Evolutionary conservation across 75 land plant genomes (phyloP).

Genomic region (Selaginella tamariscina): DNA sequence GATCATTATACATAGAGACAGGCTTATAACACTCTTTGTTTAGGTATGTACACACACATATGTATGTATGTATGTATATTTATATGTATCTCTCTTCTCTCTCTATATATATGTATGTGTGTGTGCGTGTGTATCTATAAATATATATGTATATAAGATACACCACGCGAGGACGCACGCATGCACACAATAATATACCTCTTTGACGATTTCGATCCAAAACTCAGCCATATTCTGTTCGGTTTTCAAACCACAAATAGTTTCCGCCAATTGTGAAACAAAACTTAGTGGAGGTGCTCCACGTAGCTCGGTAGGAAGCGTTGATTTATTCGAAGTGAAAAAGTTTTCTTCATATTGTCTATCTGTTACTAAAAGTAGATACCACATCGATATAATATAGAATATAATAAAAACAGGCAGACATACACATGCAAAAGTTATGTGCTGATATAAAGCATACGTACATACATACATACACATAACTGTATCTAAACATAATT

Average conservation of each 20-base stretch:
- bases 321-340: constrained; percentile 11
- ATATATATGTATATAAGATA: not conserved
- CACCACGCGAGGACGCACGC: not conserved
- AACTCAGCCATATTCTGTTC: constrained; percentile 58
- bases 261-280: constrained; percentile 59
- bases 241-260: constrained; percentile 55
- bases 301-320: constrained; percentile 55
- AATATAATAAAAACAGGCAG: not conserved
- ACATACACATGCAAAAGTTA: not conserved
- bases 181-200: constrained; percentile 39
- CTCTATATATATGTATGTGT: no score
- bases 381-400: constrained; percentile 23
- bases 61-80: not conserved
- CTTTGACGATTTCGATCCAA: constrained; percentile 52
- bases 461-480: not conserved
- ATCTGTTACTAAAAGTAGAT: constrained; percentile 53
- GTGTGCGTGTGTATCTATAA: not conserved
- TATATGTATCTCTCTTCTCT: no score
- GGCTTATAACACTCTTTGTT: no score
- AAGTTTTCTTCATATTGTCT: constrained; percentile 27
- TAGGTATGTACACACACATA: not conserved
- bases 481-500: not conserved
- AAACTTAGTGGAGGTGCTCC: constrained; percentile 81
- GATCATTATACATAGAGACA: no score
- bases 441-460: not conserved